Evolutionary conservation across 305 asterid species (phyloP).

Genomic region (Ruellia speciosa): DNA sequence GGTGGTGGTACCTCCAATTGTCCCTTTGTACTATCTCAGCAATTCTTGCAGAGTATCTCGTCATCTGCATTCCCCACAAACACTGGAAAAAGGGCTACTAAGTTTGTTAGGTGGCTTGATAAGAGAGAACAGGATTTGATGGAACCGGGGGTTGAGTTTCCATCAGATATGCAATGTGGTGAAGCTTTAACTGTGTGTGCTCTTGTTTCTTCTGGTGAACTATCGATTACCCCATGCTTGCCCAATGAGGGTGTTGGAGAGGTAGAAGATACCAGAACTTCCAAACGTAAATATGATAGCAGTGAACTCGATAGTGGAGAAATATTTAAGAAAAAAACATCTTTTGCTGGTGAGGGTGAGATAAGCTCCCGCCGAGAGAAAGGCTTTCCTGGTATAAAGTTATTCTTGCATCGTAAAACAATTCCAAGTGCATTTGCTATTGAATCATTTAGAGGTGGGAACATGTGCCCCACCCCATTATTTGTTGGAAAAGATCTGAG

Average conservation of each 20-base stretch:
- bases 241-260: constrained; percentile 91
- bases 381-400: constrained; percentile 87
- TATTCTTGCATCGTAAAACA: constrained; percentile 48
- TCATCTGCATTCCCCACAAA: constrained; percentile 59
- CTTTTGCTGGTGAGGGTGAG: constrained; percentile 65
- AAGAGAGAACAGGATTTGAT: constrained; percentile 63
- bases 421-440: constrained; percentile 45
- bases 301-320: constrained; percentile 43
- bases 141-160: constrained; percentile 60
- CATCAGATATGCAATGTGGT: constrained; percentile 78
- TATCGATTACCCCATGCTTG: constrained; percentile 55
- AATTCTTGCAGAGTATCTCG: constrained; percentile 61
- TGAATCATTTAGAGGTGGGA: constrained; percentile 41
- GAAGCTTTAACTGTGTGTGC: constrained; percentile 70
- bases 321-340: constrained; percentile 45
- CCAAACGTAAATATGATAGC: constrained; percentile 49
- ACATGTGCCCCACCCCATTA: constrained; percentile 16
- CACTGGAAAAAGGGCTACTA: constrained; percentile 75
- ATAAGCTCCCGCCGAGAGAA: constrained; percentile 68
- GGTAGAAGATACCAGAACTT: constrained; percentile 73
- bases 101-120: constrained; percentile 65
- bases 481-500: constrained; percentile 30
- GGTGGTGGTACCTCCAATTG: constrained; percentile 72
- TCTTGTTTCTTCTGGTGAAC: constrained; percentile 59
- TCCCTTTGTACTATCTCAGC: constrained; percentile 72